A percentile compares a stretch with the other conserved stretches of the same genome.
Conservation (phyloP, 1,284 basidiomycete genomes). For the Wolfiporia cocos region DNA sequence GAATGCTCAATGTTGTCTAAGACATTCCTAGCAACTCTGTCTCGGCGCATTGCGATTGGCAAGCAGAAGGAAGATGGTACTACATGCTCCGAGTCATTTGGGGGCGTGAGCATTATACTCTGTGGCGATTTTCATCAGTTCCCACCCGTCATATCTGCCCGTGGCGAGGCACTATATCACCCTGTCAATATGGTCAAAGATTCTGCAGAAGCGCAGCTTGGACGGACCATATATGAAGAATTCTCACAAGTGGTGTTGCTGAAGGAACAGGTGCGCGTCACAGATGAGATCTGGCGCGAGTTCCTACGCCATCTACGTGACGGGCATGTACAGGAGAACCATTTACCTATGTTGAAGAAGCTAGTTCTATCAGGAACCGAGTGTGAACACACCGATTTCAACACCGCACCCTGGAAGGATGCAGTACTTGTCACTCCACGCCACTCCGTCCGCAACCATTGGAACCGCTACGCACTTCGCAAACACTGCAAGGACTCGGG, state of each 20-base stretch:
- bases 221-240: slow-evolving; percentile 24
- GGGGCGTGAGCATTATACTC: background rate
- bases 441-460: slow-evolving; percentile 1
- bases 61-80: slow-evolving; percentile 16
- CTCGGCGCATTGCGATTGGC: slow-evolving; percentile 15
- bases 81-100: no score
- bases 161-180: background rate
- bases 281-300: slow-evolving; percentile 26
- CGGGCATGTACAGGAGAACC: background rate
- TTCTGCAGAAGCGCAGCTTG: background rate
- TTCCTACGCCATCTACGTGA: slow-evolving; percentile 21
- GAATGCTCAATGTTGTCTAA: slow-evolving; percentile 29
- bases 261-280: slow-evolving; percentile 28
- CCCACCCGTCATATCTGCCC: background rate
- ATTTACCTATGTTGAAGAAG: slow-evolving; percentile 1
- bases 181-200: background rate
- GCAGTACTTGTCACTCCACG: slow-evolving; percentile 3
- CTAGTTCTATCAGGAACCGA: background rate
- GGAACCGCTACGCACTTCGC: slow-evolving; percentile 1
- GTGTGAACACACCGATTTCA: background rate
- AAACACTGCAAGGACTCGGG: background rate
- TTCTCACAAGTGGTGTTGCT: slow-evolving; percentile 32
- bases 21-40: slow-evolving; percentile 21
- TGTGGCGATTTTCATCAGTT: background rate
- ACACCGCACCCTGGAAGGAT: background rate